These are phyloP conservation scores for Boechera retrofracta DNA, from an alignment of 345 rosid genomes.

Conservation along the genomic window DNA sequence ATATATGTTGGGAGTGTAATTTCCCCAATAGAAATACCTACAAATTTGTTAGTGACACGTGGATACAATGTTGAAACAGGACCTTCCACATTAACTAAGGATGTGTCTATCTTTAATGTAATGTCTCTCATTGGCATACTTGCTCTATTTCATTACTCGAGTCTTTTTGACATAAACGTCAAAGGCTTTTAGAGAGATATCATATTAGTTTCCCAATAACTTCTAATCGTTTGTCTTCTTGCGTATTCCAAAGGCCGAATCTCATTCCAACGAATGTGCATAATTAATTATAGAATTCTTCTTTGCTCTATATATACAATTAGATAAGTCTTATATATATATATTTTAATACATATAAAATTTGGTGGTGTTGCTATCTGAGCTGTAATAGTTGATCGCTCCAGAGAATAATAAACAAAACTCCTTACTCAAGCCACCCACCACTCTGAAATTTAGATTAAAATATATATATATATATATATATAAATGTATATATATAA, in stretches of 20 bases:
- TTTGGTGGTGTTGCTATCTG: constrained; percentile 37
- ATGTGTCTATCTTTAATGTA: neutral
- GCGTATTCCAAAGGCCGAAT: neutral
- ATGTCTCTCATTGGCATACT: neutral
- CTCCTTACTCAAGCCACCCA: constrained; percentile 26
- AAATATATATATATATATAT: neutral
- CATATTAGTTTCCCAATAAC: neutral
- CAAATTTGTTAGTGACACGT: neutral
- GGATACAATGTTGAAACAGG: neutral
- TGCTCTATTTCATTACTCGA: neutral
- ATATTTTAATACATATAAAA: constrained; percentile 1
- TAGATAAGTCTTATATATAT: constrained; percentile 3
- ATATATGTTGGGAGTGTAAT: too few relatives aligned
- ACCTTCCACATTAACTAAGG: neutral
- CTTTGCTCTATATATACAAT: constrained; percentile 15
- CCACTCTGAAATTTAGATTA: constrained; percentile 25
- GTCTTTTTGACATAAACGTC: neutral
- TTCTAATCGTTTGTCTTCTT: neutral
- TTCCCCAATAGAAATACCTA: neutral
- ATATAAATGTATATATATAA: neutral
- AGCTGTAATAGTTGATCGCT: constrained; percentile 35
- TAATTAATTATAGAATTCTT: constrained; percentile 18
- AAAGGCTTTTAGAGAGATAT: neutral
- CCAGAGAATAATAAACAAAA: constrained; percentile 32
- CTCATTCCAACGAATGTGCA: neutral